Evolutionary conservation across 1,284 basidiomycete genomes (phyloP), one percentile per base, ranked within the genome.

Genomic region (Kwoniella shivajii): DNA sequence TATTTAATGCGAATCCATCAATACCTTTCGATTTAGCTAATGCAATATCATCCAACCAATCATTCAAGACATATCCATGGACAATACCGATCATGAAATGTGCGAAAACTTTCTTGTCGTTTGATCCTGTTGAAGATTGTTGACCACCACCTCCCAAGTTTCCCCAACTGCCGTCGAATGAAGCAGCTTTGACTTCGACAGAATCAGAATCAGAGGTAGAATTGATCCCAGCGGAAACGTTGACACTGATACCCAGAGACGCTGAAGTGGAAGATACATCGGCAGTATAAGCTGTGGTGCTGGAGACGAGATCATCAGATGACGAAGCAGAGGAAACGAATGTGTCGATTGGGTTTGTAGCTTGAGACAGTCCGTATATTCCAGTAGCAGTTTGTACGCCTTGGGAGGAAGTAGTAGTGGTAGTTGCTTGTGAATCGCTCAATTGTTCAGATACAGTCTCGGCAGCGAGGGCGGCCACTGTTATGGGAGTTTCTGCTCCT

Each of bases 31-130:
- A 55, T 57, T 70, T 67, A 5, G 77, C 76, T 6, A 70, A 50
- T 9, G 52, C 43, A 56, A 77, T 76, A 56, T 79, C 77, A 16
- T 50, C 44, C 16, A 63, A 64, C 71, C 72, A 76, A 56, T 71
- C 69, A 14, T 53, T 33, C 3, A 37, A n/a, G 2, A 50, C 48
- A 57, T 75, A 77, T 2, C 60, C 52, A 4, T 67, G 67, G 16
- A 75, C 73, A 46, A 75, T 69, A 3, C 73, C 73, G 43, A 75
- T 65, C 72, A 75, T 75, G 54, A 73, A 75, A 46, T 73, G 73
- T 4, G 76, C 76, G 57, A 75, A 75, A 29, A 77, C 73, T 30
- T 69, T 66, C 44, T 73, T 74, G 50, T 52, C 51, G 22, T n/a
- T n/a, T n/a, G n/a, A n/a, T n/a, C n/a, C n/a, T n/a, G n/a, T n/a